Evolutionary conservation across 805 yeast genomes (phyloP).

Genomic region (Cyberlindnera bimundalis): DNA sequence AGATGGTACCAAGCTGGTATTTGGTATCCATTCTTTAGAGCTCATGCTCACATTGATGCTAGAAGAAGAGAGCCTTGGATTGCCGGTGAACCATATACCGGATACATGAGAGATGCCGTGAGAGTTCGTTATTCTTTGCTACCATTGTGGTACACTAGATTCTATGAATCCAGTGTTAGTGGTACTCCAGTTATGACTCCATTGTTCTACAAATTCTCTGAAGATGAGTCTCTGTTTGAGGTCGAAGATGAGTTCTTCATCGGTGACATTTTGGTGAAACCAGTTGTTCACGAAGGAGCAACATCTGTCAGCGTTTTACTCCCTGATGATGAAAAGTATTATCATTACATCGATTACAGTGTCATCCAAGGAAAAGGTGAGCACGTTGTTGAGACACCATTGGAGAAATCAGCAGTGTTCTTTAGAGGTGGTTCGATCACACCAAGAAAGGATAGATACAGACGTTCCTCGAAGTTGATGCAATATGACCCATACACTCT

Average conservation of each 20-base stretch:
- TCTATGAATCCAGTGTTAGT: constrained; percentile 53
- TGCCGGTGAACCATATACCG: constrained; percentile 68
- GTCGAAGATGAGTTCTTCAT: constrained; percentile 83
- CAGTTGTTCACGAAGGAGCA: constrained; percentile 60
- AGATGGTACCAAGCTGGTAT: constrained; percentile 97
- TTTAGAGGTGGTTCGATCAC: constrained; percentile 78
- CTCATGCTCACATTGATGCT: constrained; percentile 94
- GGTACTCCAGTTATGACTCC: constrained; percentile 77
- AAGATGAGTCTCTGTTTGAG: constrained; percentile 43
- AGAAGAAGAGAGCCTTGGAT: constrained; percentile 92
- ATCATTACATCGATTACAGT: constrained; percentile 44
- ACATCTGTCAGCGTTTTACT: constrained; percentile 32
- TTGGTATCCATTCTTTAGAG: constrained; percentile 96
- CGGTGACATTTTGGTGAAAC: constrained; percentile 79
- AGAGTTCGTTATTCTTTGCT: constrained; percentile 69
- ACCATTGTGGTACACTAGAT: constrained; percentile 78
- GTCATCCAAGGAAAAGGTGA: constrained; percentile 37
- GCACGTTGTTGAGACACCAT: constrained; percentile 38
- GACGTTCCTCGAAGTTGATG: constrained; percentile 80
- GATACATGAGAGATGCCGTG: constrained; percentile 66
- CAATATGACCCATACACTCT: constrained; percentile 76
- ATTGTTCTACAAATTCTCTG: constrained; percentile 53
- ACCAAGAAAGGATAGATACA: constrained; percentile 63
- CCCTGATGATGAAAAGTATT: constrained; percentile 51
- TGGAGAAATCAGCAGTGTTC: constrained; percentile 66